phyloP scores from a whole-genome alignment of 179 eudicot species.

The Spergularia azorica region DNA sequence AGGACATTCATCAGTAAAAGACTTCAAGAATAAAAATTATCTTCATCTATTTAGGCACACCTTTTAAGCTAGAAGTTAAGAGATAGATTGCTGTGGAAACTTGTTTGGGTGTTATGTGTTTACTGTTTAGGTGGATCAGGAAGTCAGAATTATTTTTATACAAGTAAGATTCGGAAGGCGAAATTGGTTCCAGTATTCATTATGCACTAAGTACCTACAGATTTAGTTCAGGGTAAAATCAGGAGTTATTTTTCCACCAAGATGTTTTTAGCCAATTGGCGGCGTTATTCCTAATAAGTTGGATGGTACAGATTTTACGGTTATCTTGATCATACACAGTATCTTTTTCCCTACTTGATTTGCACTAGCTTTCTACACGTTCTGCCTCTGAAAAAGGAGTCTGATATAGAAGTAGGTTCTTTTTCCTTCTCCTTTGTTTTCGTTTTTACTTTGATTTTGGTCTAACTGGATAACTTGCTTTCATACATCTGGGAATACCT shows the following conservation, averaged over 20 bases:
- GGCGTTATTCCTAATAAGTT: background rate
- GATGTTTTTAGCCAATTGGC: background rate
- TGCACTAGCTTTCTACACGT: background rate
- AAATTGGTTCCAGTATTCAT: background rate
- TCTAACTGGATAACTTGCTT: background rate
- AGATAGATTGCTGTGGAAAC: background rate
- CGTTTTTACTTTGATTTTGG: background rate
- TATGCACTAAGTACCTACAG: background rate
- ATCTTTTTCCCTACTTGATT: background rate
- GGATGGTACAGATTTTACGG: background rate
- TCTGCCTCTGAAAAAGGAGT: background rate
- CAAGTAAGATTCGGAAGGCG: slow-evolving; percentile 7
- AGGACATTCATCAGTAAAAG: too few species aligned
- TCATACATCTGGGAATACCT: slow-evolving; percentile 1
- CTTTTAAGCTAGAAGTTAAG: background rate
- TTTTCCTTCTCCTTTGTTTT: background rate
- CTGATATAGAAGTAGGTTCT: background rate
- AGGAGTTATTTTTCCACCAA: background rate
- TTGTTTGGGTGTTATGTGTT: background rate
- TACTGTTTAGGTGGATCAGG: too few species aligned
- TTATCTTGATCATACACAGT: background rate
- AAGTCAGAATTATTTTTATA: background rate
- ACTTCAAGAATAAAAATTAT: too few species aligned
- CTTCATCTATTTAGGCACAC: too few species aligned
- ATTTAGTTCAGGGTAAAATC: slow-evolving; percentile 6